Evolutionary conservation across 768 basidiomycete species (phyloP), one percentile per base, ranked within the genome.

Genomic region (Cytidiella melzeri): DNA sequence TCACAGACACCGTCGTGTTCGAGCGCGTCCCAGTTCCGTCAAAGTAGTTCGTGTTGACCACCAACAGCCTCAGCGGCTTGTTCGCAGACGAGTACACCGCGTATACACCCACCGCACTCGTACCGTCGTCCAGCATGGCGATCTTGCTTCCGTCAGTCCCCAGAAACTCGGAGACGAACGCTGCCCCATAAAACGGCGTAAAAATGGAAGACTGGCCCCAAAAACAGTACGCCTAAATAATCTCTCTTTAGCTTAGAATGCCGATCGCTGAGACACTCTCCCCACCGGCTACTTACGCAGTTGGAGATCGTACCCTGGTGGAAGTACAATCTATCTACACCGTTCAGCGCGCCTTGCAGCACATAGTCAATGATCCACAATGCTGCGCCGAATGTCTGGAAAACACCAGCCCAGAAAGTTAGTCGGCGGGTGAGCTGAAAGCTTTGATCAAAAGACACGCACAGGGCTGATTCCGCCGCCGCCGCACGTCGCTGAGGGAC

Each of bases 321-420:
- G 57, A 70, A 72, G 54, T 70, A 70, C 20, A 68, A 57, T 25
- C 70, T 55, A 27, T 68, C 66, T 5, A 64, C 59, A 7, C 68
- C 69, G 41, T 64, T 64, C 37, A 69, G 47, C 13, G 66, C 67
- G 45, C 63, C 68, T 41, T 70, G 69, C 7, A 72, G 57, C 19
- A 67, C 65, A 43, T 70, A 72, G 53, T 72, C 69, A 13, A 70
- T 61, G 40, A 72, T 66, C 70, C 70, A 72, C 5, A 72, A 57
- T 11, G 62, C 69, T 0, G 70, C 69, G 5, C 69, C 70, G 45
- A 68, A 70, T 1, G 68, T 72, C 3, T 54, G 24, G 13, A 25
- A 7, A 27, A 23, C 20, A 25, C 13, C 11, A 37, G 19, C 12
- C 26, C 23, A 30, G 19, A 26, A n/a, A n/a, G n/a, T n/a, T n/a